Evolutionary conservation across 2,329 filamentous ascomycete species (phyloP), one percentile per base, ranked within the genome.

Genomic region (Neofusicoccum parvum): DNA sequence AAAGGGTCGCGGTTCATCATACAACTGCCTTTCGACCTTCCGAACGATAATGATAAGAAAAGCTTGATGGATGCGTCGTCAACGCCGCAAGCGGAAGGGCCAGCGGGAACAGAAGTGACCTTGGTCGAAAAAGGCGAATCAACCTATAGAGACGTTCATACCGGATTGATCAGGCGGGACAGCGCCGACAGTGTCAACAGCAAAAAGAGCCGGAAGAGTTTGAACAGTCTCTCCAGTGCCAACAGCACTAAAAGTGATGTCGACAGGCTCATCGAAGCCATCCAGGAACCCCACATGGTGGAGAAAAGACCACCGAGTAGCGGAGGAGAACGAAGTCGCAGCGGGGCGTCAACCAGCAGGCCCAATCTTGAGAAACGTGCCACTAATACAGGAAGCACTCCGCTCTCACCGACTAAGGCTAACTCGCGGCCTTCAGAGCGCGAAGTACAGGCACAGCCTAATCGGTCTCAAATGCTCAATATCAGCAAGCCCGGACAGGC

Each of bases 1-100:
- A 91, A 90, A 70, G 93, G 94, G 0, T 94, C 92, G 17, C 85
- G 91, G 62, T 96, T 97, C 69, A 88, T 92, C 20, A 87, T 97
- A 27, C 87, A 92, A 68, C 80, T 97, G 36, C 90, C 90, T 0
- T 95, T 97, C 69, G 83, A 88, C 7, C 74, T 94, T 0, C 88
- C 87, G 0, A 75, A 81, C n/a, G 66, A 65, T 12, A 75, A 46
- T 1, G 53, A 54, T 15, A 65, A 67, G 59, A 36, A 54, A 32
- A 43, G 34, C 5, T 37, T 65, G 45, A 66, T 63, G 41, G 49
- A 56, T 14, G 45, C 48, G 0, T 70, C 71, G 1, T 66, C 73
- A 9, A 54, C 70, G 1, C 73, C 73, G n/a, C 70, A 72, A 20
- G 67, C 70, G 32, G 67, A 68, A 27, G 39, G 45, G 2, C 60